These are phyloP conservation scores for Scheffersomyces coipomensis DNA, from an alignment of 805 yeast species.

Conservation along the genomic window DNA sequence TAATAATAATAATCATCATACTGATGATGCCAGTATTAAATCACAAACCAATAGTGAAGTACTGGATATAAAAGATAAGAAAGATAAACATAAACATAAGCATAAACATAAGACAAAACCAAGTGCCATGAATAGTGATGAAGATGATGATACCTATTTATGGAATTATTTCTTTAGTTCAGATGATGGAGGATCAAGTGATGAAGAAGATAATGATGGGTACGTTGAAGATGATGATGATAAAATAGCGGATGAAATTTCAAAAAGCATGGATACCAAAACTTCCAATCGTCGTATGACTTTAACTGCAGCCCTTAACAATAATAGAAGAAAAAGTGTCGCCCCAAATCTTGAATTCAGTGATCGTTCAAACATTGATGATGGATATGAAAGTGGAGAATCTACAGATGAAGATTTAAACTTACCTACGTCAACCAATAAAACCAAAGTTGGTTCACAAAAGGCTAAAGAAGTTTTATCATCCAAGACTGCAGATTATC, in stretches of 20 bases:
- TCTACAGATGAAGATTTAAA: constrained; percentile 92
- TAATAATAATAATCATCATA: background rate
- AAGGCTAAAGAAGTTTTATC: constrained; percentile 92
- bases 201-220: constrained; percentile 15
- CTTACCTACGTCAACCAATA: constrained; percentile 65
- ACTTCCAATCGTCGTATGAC: background rate
- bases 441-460: constrained; percentile 50
- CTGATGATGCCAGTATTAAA: constrained; percentile 13
- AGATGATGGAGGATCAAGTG: constrained; percentile 31
- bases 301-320: background rate
- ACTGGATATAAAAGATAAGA: constrained; percentile 3
- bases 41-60: background rate
- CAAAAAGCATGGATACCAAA: background rate
- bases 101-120: constrained; percentile 9
- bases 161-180: constrained; percentile 70
- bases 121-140: constrained; percentile 26
- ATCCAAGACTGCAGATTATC: constrained; percentile 75
- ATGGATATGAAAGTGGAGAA: constrained; percentile 65
- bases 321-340: background rate
- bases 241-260: background rate
- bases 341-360: background rate
- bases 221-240: constrained; percentile 4
- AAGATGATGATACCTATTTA: constrained; percentile 67
- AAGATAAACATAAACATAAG: constrained; percentile 6
- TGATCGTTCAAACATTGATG: constrained; percentile 16